phyloP scores from a whole-genome alignment of 176 grass and related monocot genomes.

The Eremochloa ophiuroides region DNA sequence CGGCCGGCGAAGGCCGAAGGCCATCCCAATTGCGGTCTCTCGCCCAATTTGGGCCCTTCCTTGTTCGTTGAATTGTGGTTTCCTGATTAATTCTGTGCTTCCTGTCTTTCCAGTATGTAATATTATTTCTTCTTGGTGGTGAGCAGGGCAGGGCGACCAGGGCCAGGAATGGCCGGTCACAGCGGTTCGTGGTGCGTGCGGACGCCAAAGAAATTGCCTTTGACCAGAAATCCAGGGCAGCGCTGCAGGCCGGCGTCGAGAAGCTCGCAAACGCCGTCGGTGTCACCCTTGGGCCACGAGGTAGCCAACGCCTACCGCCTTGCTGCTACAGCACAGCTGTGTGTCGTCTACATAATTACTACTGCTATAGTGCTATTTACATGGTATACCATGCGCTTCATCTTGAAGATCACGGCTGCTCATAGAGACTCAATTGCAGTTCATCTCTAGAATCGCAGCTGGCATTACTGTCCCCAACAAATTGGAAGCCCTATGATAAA shows the following conservation, averaged over 20 bases:
- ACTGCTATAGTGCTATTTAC: neutral
- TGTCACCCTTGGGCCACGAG: slow-evolving; percentile 71
- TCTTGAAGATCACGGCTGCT: neutral
- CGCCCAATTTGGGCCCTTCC: neutral
- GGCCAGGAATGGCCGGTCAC: slow-evolving; percentile 20
- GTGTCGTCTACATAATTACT: neutral
- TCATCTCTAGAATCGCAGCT: neutral
- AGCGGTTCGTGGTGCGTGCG: slow-evolving; percentile 47
- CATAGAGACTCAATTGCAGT: no score
- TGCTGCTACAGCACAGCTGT: neutral
- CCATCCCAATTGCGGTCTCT: neutral
- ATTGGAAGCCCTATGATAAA: neutral
- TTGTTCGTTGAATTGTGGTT: neutral
- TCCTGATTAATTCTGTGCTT: neutral
- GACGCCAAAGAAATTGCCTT: slow-evolving; percentile 66
- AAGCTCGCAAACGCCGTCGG: slow-evolving; percentile 75
- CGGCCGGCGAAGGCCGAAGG: neutral
- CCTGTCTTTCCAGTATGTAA: neutral
- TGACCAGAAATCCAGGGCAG: slow-evolving; percentile 50
- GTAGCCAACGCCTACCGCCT: neutral
- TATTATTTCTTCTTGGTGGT: neutral
- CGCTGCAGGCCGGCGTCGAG: slow-evolving; percentile 56
- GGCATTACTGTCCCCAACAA: neutral
- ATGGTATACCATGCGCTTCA: neutral
- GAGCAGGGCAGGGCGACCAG: slow-evolving; percentile 33